phyloP scores from a whole-genome alignment of 805 yeast genomes.

The Gaillardinia entomophila region DNA sequence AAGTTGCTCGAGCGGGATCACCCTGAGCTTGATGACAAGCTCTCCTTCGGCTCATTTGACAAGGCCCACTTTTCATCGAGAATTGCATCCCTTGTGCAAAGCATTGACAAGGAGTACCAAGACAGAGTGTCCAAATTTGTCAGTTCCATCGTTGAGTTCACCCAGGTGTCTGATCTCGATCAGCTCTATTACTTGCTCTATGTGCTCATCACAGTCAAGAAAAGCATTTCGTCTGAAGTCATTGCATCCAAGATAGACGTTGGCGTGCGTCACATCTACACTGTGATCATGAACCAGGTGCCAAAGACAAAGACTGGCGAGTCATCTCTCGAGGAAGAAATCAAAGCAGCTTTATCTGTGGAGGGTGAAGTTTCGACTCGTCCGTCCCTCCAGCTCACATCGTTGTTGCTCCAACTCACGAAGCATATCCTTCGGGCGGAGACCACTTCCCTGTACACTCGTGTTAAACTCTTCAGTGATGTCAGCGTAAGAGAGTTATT shows the following conservation, averaged over 20 bases:
- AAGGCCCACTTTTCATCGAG: too few relatives aligned
- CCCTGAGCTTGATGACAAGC: too few relatives aligned
- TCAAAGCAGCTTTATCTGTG: background rate
- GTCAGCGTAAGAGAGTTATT: constrained; percentile 11
- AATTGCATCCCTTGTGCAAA: too few relatives aligned
- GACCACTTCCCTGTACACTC: constrained; percentile 2
- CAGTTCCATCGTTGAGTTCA: too few relatives aligned
- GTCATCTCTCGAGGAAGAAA: background rate
- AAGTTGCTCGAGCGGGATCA: too few relatives aligned
- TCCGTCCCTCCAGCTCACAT: constrained; percentile 13
- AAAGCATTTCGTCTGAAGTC: too few relatives aligned
- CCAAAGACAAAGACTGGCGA: background rate
- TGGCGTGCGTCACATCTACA: background rate
- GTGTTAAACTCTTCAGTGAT: constrained; percentile 17
- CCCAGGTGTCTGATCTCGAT: background rate
- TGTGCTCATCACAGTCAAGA: background rate
- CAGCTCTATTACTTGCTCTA: background rate
- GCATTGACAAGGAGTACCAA: too few relatives aligned
- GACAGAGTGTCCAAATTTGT: too few relatives aligned
- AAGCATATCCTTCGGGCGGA: constrained; percentile 1
- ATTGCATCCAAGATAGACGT: too few relatives aligned
- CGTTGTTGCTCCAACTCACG: constrained; percentile 14
- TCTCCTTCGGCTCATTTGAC: too few relatives aligned
- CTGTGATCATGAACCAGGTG: background rate
- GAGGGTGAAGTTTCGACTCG: constrained; percentile 4